These are phyloP conservation scores for Ziziphus jujuba DNA, from an alignment of 306 rosid species.

Conservation along the genomic window DNA sequence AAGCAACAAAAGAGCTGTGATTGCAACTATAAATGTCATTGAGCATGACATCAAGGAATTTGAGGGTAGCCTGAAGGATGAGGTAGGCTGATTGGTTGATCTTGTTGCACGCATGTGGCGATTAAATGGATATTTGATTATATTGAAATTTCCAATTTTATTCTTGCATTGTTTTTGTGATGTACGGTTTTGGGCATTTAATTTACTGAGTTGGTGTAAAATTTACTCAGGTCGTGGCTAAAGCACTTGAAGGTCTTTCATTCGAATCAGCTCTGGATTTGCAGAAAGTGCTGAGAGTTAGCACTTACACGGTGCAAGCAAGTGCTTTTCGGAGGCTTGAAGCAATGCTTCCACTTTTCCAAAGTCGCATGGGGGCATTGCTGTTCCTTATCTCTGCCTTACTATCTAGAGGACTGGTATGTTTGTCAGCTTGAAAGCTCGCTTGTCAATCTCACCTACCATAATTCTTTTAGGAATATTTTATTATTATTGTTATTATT, in stretches of 20 bases:
- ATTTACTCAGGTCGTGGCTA: conserved; percentile 51
- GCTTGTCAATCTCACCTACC: neutral
- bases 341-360: conserved; percentile 69
- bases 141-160: conserved; percentile 18
- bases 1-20: conserved; percentile 59
- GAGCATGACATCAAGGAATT: conserved; percentile 38
- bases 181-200: conserved; percentile 3
- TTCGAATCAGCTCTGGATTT: conserved; percentile 76
- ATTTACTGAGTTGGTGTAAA: conserved; percentile 23
- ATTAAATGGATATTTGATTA: conserved; percentile 23
- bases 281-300: conserved; percentile 74
- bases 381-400: conserved; percentile 92
- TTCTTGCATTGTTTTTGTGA: conserved; percentile 15
- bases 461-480: neutral
- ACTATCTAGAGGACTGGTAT: conserved; percentile 94
- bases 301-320: conserved; percentile 55
- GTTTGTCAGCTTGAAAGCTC: conserved; percentile 34
- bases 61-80: conserved; percentile 54
- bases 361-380: conserved; percentile 97
- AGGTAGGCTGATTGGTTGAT: conserved; percentile 46
- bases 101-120: conserved; percentile 15
- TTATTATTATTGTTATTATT: too few species aligned
- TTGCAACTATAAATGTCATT: conserved; percentile 70
- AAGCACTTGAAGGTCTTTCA: conserved; percentile 74
- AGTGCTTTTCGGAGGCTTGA: conserved; percentile 71